These are phyloP conservation scores for Solanum neorickii DNA, from an alignment of 257 asterid genomes.

Conservation along the genomic window DNA sequence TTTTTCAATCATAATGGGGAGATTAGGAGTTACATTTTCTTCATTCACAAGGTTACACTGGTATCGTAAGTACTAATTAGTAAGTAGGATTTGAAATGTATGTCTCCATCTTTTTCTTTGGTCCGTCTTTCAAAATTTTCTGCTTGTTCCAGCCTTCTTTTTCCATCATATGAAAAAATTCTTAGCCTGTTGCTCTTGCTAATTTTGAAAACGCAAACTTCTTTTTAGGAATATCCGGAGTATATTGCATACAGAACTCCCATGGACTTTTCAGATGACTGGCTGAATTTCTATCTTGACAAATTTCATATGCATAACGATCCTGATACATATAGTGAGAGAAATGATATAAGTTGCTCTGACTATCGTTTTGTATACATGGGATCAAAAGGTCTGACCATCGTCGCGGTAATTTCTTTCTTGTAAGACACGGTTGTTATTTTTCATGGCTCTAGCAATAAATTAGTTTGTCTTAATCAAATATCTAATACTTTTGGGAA, in stretches of 20 bases:
- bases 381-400: conserved; percentile 84
- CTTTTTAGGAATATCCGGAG: conserved; percentile 80
- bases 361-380: conserved; percentile 95
- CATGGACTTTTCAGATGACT: conserved; percentile 65
- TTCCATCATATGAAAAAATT: not conserved
- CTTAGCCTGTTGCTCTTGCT: not conserved
- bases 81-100: not conserved
- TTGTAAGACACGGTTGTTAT: conserved; percentile 1
- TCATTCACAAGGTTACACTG: not conserved
- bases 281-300: conserved; percentile 94
- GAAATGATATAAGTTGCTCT: conserved; percentile 68
- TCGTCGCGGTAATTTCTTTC: conserved; percentile 6
- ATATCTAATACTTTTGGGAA: not conserved
- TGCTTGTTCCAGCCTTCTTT: not conserved
- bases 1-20: not conserved
- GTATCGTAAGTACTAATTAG: too few relatives aligned
- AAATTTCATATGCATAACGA: conserved; percentile 61
- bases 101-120: not conserved
- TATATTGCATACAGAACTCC: conserved; percentile 76
- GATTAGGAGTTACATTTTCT: not conserved
- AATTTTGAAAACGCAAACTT: not conserved
- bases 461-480: not conserved
- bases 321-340: conserved; percentile 34
- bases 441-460: not conserved
- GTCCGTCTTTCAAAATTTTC: not conserved